These are phyloP conservation scores for Rauvolfia tetraphylla DNA, from an alignment of 257 asterid genomes.

Conservation along the genomic window DNA sequence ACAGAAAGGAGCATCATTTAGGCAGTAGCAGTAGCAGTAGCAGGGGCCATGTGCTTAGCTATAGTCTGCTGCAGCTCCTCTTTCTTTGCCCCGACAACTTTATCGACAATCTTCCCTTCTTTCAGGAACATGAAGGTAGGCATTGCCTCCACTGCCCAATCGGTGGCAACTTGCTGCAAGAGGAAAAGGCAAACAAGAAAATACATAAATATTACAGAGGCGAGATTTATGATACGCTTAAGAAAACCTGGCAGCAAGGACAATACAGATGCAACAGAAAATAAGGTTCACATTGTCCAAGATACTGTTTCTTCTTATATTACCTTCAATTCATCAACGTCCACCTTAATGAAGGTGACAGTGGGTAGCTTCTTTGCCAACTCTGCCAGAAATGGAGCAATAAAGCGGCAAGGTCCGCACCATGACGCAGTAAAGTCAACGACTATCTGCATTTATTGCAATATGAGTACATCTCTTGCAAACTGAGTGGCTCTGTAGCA, in stretches of 20 bases:
- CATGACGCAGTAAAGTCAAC: slow-evolving; percentile 95
- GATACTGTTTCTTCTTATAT: not conserved
- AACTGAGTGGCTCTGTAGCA: not conserved
- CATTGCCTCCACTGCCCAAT: slow-evolving; percentile 93
- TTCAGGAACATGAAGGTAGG: slow-evolving; percentile 81
- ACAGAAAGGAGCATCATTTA: not conserved
- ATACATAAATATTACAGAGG: not conserved
- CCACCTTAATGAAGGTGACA: slow-evolving; percentile 83
- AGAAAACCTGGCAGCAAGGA: not conserved
- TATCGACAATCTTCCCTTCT: slow-evolving; percentile 68
- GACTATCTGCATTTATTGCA: slow-evolving; percentile 48
- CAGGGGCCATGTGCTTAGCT: slow-evolving; percentile 45
- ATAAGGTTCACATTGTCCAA: not conserved
- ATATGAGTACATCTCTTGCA: not conserved
- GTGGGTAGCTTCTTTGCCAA: slow-evolving; percentile 73
- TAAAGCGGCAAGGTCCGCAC: slow-evolving; percentile 93
- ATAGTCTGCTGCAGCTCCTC: slow-evolving; percentile 77
- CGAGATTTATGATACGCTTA: not conserved
- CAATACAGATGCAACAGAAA: not conserved
- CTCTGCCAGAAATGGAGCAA: slow-evolving; percentile 80
- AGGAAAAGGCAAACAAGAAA: not conserved
- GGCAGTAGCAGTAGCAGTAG: slow-evolving; percentile 21
- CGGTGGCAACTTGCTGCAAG: slow-evolving; percentile 65
- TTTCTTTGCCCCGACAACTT: slow-evolving; percentile 75
- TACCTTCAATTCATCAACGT: slow-evolving; percentile 84